Conservation (phyloP, 495 filamentous ascomycete species). For the Aspergillus ostianus region DNA sequence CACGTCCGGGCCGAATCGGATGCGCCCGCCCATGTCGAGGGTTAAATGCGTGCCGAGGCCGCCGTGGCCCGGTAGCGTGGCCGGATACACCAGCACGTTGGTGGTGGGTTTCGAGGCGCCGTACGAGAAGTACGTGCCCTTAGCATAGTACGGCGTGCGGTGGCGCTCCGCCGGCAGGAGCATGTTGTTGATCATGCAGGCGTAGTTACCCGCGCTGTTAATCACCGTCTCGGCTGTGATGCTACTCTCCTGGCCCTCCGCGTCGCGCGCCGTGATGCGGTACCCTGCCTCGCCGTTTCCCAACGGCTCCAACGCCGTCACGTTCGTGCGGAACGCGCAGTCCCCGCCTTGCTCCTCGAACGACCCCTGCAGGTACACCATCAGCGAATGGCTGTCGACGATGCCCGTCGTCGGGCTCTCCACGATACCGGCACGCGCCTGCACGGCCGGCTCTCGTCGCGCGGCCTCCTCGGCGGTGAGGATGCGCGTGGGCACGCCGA, state of each 20-base stretch:
- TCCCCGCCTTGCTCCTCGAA: conserved; percentile 79
- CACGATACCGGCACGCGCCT: conserved; percentile 66
- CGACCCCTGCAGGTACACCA: conserved; percentile 72
- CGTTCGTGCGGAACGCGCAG: conserved; percentile 61
- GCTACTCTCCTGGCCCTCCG: conserved; percentile 40
- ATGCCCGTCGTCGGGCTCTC: conserved; percentile 87
- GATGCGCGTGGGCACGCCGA: conserved; percentile 74
- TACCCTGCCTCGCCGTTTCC: conserved; percentile 49
- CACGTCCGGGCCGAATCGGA: conserved; percentile 93
- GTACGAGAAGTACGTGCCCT: conserved; percentile 95
- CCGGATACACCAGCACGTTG: conserved; percentile 80
- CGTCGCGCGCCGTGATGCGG: conserved; percentile 49
- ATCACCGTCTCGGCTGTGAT: conserved; percentile 75
- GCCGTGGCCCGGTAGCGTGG: conserved; percentile 71
- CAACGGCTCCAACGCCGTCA: conserved; percentile 58
- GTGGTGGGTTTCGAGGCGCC: conserved; percentile 61
- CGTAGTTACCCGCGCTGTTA: conserved; percentile 81
- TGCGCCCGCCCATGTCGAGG: conserved; percentile 77
- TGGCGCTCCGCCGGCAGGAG: conserved; percentile 63
- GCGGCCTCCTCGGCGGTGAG: conserved; percentile 59
- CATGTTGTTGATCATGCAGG: conserved; percentile 77
- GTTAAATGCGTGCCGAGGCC: conserved; percentile 94
- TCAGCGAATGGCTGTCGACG: conserved; percentile 80
- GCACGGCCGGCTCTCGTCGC: conserved; percentile 69
- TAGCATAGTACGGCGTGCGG: conserved; percentile 73